phyloP scores from a whole-genome alignment of 768 basidiomycete genomes.

The Xerocomus brunneocitrinus region DNA sequence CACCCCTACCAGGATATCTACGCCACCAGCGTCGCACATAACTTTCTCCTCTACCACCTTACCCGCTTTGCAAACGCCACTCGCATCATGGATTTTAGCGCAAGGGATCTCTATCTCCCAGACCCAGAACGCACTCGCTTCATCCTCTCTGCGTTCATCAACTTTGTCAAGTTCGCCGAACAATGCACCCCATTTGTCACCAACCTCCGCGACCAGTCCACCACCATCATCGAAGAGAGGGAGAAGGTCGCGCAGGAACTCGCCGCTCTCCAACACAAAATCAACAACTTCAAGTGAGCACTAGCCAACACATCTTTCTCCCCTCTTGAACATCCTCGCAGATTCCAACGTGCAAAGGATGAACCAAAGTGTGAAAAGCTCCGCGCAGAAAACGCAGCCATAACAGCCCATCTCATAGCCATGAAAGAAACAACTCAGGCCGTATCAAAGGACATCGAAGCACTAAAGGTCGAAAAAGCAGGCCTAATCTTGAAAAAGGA shows the following conservation, averaged over 20 bases:
- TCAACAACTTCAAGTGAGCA: slow-evolving; percentile 54
- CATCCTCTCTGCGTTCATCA: slow-evolving; percentile 84
- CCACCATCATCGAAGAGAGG: slow-evolving; percentile 56
- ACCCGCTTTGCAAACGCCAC: slow-evolving; percentile 70
- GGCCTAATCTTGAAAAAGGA: slow-evolving; percentile 64
- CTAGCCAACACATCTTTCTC: neutral
- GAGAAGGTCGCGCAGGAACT: slow-evolving; percentile 50
- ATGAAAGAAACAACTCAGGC: slow-evolving; percentile 61
- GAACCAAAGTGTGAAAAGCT: slow-evolving; percentile 64
- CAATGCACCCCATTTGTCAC: slow-evolving; percentile 61
- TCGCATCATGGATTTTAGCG: slow-evolving; percentile 69
- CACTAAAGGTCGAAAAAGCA: slow-evolving; percentile 68
- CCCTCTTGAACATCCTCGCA: slow-evolving; percentile 23
- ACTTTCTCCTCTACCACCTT: slow-evolving; percentile 69
- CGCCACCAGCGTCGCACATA: slow-evolving; percentile 50
- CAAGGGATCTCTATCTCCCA: slow-evolving; percentile 69
- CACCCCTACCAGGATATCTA: slow-evolving; percentile 56
- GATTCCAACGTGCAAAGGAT: slow-evolving; percentile 61
- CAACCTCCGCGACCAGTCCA: slow-evolving; percentile 57
- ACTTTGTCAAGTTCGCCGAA: slow-evolving; percentile 87
- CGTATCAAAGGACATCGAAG: slow-evolving; percentile 61
- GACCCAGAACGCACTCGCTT: slow-evolving; percentile 69
- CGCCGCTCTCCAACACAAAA: slow-evolving; percentile 45
- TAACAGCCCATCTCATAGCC: slow-evolving; percentile 62
- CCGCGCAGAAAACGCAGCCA: slow-evolving; percentile 52